These are phyloP conservation scores for Lentinula lateritia DNA, from an alignment of 768 basidiomycete genomes.

Conservation along the genomic window DNA sequence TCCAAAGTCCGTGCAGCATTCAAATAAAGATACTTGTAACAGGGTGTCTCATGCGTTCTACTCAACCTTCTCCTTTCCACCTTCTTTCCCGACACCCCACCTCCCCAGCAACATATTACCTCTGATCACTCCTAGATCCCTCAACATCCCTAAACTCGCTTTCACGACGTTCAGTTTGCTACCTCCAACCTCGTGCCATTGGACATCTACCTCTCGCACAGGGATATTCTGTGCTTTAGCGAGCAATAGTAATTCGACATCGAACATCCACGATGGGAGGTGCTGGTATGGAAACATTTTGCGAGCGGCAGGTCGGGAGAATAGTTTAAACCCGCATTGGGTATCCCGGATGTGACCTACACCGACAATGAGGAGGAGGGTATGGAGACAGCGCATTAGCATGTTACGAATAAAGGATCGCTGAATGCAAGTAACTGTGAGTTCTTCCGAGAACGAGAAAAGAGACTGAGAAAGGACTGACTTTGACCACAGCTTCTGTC, in stretches of 20 bases:
- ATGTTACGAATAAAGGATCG: constrained; percentile 85
- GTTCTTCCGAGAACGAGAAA: neutral
- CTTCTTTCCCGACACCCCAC: neutral
- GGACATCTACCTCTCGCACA: constrained; percentile 79
- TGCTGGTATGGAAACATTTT: constrained; percentile 85
- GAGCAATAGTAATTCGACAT: constrained; percentile 86
- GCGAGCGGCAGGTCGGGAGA: constrained; percentile 75
- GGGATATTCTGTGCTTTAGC: constrained; percentile 77
- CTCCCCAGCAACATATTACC: constrained; percentile 55
- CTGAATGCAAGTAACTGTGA: constrained; percentile 30
- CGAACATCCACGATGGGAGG: constrained; percentile 92
- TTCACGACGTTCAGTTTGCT: constrained; percentile 86
- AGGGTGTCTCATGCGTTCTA: neutral
- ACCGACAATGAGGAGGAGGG: constrained; percentile 82
- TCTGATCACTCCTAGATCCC: constrained; percentile 79
- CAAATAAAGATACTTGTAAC: no score
- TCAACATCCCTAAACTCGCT: constrained; percentile 85
- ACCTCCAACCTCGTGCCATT: constrained; percentile 91
- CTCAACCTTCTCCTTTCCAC: neutral
- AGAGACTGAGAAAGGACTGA: constrained; percentile 24
- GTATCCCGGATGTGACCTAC: constrained; percentile 91
- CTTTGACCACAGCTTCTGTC: constrained; percentile 92
- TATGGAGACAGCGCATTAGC: constrained; percentile 92
- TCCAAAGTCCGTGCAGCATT: no score
- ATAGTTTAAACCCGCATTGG: constrained; percentile 97